phyloP scores from a whole-genome alignment of 805 yeast species.

The Teunomyces funiuensis region DNA sequence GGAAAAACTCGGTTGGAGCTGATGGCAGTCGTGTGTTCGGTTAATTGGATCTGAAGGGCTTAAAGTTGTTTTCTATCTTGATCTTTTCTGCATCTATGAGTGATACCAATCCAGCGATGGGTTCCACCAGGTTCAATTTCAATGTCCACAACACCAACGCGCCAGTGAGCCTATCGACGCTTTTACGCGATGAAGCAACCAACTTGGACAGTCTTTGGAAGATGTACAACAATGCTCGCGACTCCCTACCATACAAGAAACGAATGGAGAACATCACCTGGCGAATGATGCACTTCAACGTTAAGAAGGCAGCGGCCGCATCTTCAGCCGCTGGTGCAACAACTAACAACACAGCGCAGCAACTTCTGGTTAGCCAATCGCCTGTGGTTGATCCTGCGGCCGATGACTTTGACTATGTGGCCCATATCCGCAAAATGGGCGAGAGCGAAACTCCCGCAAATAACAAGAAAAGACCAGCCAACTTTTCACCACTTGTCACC shows the following conservation, averaged over 20 bases:
- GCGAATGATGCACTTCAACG: slow-evolving; percentile 71
- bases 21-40: background rate
- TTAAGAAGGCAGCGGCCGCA: slow-evolving; percentile 6
- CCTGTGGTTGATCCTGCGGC: slow-evolving; percentile 39
- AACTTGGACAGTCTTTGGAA: slow-evolving; percentile 53
- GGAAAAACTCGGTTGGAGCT: slow-evolving; percentile 1
- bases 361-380: slow-evolving; percentile 1
- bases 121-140: background rate
- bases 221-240: slow-evolving; percentile 75
- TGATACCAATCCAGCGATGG: background rate
- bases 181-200: background rate
- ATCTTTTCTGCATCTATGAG: background rate
- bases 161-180: slow-evolving; percentile 1
- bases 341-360: slow-evolving; percentile 11
- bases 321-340: slow-evolving; percentile 7
- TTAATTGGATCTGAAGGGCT: background rate
- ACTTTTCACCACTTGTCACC: slow-evolving; percentile 20
- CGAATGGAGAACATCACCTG: slow-evolving; percentile 85
- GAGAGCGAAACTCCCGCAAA: slow-evolving; percentile 29
- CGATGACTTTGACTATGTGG: slow-evolving; percentile 63
- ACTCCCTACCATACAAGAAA: slow-evolving; percentile 68
- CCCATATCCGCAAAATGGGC: slow-evolving; percentile 60
- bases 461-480: slow-evolving; percentile 21
- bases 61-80: background rate
- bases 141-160: background rate